Conservation (phyloP, 257 asterid species). For the Solanum lycopersicoides region DNA sequence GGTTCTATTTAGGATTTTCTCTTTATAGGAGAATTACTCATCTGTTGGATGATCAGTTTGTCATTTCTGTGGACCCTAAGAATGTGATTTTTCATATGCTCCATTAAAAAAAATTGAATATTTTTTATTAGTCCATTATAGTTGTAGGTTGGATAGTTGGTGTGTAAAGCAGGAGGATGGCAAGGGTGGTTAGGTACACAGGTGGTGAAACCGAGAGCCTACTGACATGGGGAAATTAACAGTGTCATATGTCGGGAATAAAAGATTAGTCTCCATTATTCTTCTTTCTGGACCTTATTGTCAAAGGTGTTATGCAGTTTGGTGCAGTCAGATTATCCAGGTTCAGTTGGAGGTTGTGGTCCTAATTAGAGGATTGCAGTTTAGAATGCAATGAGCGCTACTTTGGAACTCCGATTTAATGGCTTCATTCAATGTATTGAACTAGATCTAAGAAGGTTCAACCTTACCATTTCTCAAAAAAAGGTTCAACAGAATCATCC, state of each 20-base stretch:
- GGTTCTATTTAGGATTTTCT: neutral
- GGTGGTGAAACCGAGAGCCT: neutral
- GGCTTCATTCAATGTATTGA: neutral
- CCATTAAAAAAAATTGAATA: neutral
- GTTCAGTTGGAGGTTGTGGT: neutral
- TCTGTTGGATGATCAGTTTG: neutral
- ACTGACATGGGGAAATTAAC: neutral
- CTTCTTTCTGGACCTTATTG: neutral
- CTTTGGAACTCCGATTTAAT: neutral
- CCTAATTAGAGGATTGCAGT: neutral
- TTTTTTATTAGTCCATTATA: neutral
- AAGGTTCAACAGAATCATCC: neutral
- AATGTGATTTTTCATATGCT: neutral
- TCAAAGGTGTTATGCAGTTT: neutral
- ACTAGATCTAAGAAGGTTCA: neutral
- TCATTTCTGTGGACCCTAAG: neutral
- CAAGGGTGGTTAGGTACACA: neutral
- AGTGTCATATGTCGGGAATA: neutral
- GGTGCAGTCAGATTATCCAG: neutral
- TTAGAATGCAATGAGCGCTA: neutral
- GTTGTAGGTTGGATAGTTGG: neutral
- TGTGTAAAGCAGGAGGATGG: neutral
- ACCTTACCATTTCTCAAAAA: neutral
- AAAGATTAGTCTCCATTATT: neutral
- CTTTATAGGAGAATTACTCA: neutral